Base-by-base conservation (phyloP, 1,284 basidiomycete genomes). In the Ceratobasidium papillatum region DNA sequence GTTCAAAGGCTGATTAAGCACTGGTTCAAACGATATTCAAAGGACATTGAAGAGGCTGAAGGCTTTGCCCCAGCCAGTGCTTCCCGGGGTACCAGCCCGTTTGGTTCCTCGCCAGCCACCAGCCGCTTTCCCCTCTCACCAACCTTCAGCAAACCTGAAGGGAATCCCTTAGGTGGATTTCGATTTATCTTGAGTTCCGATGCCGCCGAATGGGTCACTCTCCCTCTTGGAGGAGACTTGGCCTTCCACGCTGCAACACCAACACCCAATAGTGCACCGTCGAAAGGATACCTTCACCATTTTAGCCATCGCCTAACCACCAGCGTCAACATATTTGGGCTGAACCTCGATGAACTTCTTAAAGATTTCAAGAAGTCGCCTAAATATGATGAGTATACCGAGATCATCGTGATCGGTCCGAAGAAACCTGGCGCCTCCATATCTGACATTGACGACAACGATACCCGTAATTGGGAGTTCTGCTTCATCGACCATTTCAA, bases 401-500 rank as follows among this genome's bases (percentile, higher is more conserved):
- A 69, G 51, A 69, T 69, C 27, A 19, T 58, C 45, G 52, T 49
- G 5, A 32, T 66, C 19, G 41, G 62, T 45, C 62, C 19, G 34
- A 45, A 49, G 32, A 47, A 19, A 7, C 0, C 62, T 8, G 62
- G 19, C 9, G 17, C 8, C 3, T n/a, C 14, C 30, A 12, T 43
- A 22, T 22, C 62, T 34, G 27, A 38, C 4, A 32, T 22, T 9
- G 27, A 30, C 19, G 19, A 30, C 11, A 32, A 49, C 43, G 25
- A 47, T 34, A 22, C 62, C 47, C 22, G 30, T 7, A 14, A 38
- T 14, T 64, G 62, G 54, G 32, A 58, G 22, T 27, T 54, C 1
- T 58, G n/a, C 45, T 58, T 41, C 36, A 38, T 49, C 34, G 66
- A 69, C 52, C 66, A 69, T 58, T 69, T 69, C 25, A 69, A 69